Base-by-base conservation (phyloP, 352 stramenopile genomes). In the Phytophthora quininea region DNA sequence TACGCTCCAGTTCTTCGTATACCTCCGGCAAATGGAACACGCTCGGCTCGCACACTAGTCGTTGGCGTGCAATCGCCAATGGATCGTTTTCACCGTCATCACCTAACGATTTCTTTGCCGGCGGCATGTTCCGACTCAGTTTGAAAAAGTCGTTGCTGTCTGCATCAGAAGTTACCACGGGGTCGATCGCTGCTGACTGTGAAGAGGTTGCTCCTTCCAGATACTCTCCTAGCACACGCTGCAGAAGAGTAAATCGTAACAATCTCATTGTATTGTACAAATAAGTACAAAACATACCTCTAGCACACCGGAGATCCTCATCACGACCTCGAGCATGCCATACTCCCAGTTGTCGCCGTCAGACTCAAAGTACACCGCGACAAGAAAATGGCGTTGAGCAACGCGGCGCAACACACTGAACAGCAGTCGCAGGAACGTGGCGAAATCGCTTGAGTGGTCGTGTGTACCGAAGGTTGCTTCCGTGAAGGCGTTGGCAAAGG, bases 11-110 rank as follows among this genome's bases (percentile, higher is more conserved):
- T 48, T 93, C 87, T 32, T 89, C 71, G 62, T 93, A 92, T 4
- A 92, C 85, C 2, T 89, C 73, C 2, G 85, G 82, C 19, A 95
- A 67, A 45, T 93, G 84, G 47, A 92, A 95, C 14, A 93, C 75
- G 42, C 84, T 93, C 0, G 82, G 71, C 19, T 92, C 84, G 38
- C 87, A 95, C 31, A 93, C 83, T 2, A 81, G 73, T 1, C 42
- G 62, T 35, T 37, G 31, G 15, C 46, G 38, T 51, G 57, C 64
- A 62, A 46, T 46, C 52, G 62, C 66, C 31, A 69, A 57, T 24
- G 66, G 64, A 5, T 76, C 65, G 50, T 11, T 64, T 55, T 70
- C n/a, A 29, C 69, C 67, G 9, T 35, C 61, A 7, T 84, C 76
- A 40, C 69, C 35, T 27, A 77, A 27, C 4, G 72, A 55, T 12